phyloP scores from a whole-genome alignment of 352 stramenopile species.

The Aphanomyces invadans region DNA sequence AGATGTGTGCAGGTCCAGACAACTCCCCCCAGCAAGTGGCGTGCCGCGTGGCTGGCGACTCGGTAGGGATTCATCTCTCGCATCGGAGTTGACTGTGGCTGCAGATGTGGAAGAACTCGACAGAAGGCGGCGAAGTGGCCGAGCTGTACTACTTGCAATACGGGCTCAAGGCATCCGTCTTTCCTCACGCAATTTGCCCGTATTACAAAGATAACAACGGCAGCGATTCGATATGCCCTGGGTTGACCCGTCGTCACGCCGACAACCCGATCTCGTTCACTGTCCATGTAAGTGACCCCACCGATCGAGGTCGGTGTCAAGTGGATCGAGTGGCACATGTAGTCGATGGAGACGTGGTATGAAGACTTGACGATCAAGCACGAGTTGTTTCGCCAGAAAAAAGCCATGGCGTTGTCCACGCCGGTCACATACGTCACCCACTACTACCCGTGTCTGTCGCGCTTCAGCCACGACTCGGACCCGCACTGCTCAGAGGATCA shows the following conservation, averaged over 20 bases:
- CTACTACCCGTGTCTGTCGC: constrained; percentile 72
- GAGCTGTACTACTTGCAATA: constrained; percentile 73
- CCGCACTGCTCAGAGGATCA: constrained; percentile 49
- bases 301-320: neutral
- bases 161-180: constrained; percentile 61
- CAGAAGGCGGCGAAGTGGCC: constrained; percentile 62
- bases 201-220: constrained; percentile 48
- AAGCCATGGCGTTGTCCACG: constrained; percentile 69
- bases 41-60: constrained; percentile 58
- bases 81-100: neutral
- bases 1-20: constrained; percentile 54
- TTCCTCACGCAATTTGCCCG: constrained; percentile 58
- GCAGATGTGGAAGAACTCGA: constrained; percentile 75
- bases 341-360: constrained; percentile 75
- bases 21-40: constrained; percentile 60
- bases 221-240: constrained; percentile 61
- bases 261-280: constrained; percentile 61
- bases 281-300: constrained; percentile 33
- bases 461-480: constrained; percentile 37
- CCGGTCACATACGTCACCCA: constrained; percentile 66
- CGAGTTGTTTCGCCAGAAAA: constrained; percentile 60
- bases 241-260: constrained; percentile 27
- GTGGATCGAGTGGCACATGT: neutral
- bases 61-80: constrained; percentile 27
- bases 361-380: constrained; percentile 72